These are phyloP conservation scores for Phylloporus scabripes DNA, from an alignment of 768 basidiomycete genomes.

Conservation along the genomic window DNA sequence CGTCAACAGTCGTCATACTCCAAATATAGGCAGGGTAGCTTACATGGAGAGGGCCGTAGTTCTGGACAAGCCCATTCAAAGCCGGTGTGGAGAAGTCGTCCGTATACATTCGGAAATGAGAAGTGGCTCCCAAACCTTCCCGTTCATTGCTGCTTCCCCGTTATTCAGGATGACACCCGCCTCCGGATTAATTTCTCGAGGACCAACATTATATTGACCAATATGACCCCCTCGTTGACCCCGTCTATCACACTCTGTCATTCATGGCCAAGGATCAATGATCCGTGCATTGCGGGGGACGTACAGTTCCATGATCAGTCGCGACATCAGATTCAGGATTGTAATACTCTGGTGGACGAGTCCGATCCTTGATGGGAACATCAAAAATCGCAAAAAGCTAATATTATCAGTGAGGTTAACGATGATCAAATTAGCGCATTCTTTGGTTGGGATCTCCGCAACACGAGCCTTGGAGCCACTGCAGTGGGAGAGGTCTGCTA, in stretches of 20 bases:
- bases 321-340: constrained; percentile 73
- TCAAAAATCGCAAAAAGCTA: constrained; percentile 4
- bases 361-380: constrained; percentile 52
- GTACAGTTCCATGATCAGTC: constrained; percentile 78
- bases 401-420: constrained; percentile 70
- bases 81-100: constrained; percentile 86
- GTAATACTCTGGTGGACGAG: constrained; percentile 81
- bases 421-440: constrained; percentile 56
- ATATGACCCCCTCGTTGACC: constrained; percentile 77
- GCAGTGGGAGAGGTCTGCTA: constrained; percentile 69
- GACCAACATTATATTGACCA: too few species aligned
- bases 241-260: constrained; percentile 74
- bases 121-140: background rate
- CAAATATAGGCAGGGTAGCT: constrained; percentile 14
- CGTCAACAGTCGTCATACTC: background rate
- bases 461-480: constrained; percentile 52
- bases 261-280: constrained; percentile 4
- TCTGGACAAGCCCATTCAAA: constrained; percentile 86
- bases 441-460: constrained; percentile 59
- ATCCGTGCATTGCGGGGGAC: constrained; percentile 1
- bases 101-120: constrained; percentile 43
- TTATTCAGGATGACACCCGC: constrained; percentile 91
- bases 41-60: constrained; percentile 76
- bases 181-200: constrained; percentile 75
- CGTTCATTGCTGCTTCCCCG: constrained; percentile 43